phyloP scores from a whole-genome alignment of 257 asterid species.

The Parsonsia alboflavescens region DNA sequence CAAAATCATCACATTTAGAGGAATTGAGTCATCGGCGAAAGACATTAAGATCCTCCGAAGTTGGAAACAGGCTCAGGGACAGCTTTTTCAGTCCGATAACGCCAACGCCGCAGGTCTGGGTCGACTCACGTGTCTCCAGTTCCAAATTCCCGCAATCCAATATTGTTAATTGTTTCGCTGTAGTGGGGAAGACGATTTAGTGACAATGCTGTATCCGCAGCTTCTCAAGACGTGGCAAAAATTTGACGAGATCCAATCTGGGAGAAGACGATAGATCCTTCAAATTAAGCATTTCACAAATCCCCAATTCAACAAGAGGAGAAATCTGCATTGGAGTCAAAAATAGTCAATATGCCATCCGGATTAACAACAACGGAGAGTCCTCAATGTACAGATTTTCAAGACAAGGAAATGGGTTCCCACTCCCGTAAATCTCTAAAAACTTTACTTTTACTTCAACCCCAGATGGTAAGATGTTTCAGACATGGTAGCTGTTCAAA shows the following conservation, averaged over 20 bases:
- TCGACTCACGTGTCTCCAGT: background rate
- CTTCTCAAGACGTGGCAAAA: background rate
- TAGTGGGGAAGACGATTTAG: background rate
- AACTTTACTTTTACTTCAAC: background rate
- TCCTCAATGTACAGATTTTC: background rate
- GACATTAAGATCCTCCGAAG: fast-evolving
- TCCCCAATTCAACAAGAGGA: background rate
- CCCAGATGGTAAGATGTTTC: background rate
- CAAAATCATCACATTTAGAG: background rate
- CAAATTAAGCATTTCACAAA: conserved; percentile 5
- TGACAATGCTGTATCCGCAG: background rate
- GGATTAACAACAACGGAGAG: conserved; percentile 9
- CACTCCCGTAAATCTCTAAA: conserved; percentile 3
- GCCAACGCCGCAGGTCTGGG: too few species aligned
- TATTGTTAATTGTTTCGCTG: fast-evolving
- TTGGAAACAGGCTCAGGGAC: background rate
- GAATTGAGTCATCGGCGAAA: too few species aligned
- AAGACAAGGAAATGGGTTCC: background rate
- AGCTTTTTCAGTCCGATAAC: too few species aligned
- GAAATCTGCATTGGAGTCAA: background rate
- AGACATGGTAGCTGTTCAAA: conserved; percentile 9
- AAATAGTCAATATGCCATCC: background rate
- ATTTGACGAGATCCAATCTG: background rate
- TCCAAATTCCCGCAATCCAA: fast-evolving
- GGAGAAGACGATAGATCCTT: background rate